Base-by-base conservation (phyloP, 2,329 filamentous ascomycete species). In the Penicillium oxalicum region DNA sequence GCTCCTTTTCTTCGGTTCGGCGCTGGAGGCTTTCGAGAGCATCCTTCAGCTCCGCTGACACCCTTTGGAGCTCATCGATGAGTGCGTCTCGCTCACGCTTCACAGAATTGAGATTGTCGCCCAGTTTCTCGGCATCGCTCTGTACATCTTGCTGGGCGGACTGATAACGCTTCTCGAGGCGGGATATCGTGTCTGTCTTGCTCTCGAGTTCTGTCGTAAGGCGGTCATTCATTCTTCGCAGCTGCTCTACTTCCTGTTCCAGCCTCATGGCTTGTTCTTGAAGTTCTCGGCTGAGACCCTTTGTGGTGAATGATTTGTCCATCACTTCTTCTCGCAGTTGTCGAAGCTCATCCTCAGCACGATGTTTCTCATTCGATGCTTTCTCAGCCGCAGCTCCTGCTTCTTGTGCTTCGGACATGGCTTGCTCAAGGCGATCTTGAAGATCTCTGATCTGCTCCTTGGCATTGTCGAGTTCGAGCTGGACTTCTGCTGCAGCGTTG, bases 251-350 rank as follows among this genome's bases (percentile, higher is more conserved):
- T 49, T 90, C 85, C 40, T 79, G 73, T 57, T 90, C 84, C 8
- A 91, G 70, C 29, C 81, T 81, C 44, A 74, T 71, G 7, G 82
- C 72, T 65, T 83, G 88, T 56, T 88, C 85, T 60, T 91, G 86
- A 13, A 88, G 77, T 67, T 91, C 86, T 29, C 86, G 80, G 45
- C 82, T 87, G 7, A 88, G 74, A 2, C 84, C 86, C 62, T 87
- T 89, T 9, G 85, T 87, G 45, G 82, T 81, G 34, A 89, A 78
- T 0, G 87, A 91, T 59, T 89, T 90, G 68, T 91, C 84, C 24
- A 85, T 79, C 77, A 90, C 81, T 59, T 90, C 87, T 46, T 88
- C 84, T 53, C 87, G 85, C 25, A 90, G 74, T 48, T 79, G 75
- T 43, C 79, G 76, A 2, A 84, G 71, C 48, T 82, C 75, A 52